Base-by-base conservation (phyloP, 2,329 filamentous ascomycete species). In the Acephala macrosclerotiorum region DNA sequence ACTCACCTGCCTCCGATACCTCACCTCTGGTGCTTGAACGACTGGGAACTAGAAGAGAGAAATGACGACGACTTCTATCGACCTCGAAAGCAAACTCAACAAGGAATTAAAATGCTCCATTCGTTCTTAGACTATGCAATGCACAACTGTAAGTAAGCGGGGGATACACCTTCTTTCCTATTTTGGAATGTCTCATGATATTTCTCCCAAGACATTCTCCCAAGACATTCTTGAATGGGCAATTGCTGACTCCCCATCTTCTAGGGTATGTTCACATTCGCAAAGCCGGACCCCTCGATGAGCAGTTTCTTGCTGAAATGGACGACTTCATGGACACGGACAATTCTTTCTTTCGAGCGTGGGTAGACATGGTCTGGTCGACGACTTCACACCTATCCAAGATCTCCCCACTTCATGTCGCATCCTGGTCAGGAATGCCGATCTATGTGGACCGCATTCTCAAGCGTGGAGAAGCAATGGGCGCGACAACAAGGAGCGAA, bases 91-190 rank as follows among this genome's bases (percentile, higher is more conserved):
- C 18, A 57, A 16, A 40, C 38, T 49, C 58, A 60, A 57, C 35
- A 64, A 58, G 16, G 55, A 3, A 57, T 64, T 51, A 64, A 42
- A 29, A 42, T 74, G 63, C 59, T 64, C 36, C 53, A 69, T 62
- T 65, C 69, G 53, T 68, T 71, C 63, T 47, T 70, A 42, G 61
- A 67, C 18, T 70, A 73, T 55, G 67, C 70, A 14, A 64, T 63
- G 11, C 60, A 63, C 18, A 66, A 67, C 22, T 70, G n/a, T n/a
- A n/a, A n/a, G n/a, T n/a, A n/a, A n/a, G n/a, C n/a, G n/a, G n/a
- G n/a, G n/a, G n/a, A n/a, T n/a, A n/a, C n/a, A n/a, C n/a, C n/a
- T n/a, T n/a, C n/a, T n/a, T n/a, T n/a, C n/a, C n/a, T n/a, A n/a
- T n/a, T n/a, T n/a, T n/a, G n/a, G n/a, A n/a, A n/a, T n/a, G n/a